phyloP scores from a whole-genome alignment of 2,329 filamentous ascomycete species.

The Fusarium coffeatum region DNA sequence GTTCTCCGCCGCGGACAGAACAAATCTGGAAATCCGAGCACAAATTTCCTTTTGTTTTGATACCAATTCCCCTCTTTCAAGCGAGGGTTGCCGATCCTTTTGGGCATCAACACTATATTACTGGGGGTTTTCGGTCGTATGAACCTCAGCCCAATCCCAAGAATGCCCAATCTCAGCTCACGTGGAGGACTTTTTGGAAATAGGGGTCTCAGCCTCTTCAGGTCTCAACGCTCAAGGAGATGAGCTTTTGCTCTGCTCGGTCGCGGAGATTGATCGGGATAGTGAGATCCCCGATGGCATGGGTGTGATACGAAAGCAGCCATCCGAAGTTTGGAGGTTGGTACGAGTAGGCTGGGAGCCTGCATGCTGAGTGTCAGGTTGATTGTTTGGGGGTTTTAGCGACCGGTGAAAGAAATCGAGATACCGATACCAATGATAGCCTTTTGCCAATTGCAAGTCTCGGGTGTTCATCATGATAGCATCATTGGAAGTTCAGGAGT shows the following conservation, averaged over 20 bases:
- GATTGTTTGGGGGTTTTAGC: conserved; percentile 9
- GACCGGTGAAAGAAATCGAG: conserved; percentile 13
- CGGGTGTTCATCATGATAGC: background rate
- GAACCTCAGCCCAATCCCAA: conserved; percentile 5
- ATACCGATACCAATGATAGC: background rate
- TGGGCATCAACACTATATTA: conserved; percentile 18
- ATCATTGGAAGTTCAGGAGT: background rate
- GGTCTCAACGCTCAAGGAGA: background rate
- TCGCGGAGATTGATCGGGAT: conserved; percentile 18
- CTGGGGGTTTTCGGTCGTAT: background rate
- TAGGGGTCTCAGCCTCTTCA: background rate
- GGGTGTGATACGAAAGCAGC: conserved; percentile 22
- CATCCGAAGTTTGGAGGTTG: conserved; percentile 7
- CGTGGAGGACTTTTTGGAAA: background rate
- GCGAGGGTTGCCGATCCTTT: conserved; percentile 28
- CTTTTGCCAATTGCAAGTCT: background rate
- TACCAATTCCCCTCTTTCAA: conserved; percentile 1
- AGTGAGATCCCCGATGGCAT: conserved; percentile 5
- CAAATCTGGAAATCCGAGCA: conserved; percentile 21
- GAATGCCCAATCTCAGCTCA: conserved; percentile 22
- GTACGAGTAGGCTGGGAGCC: background rate
- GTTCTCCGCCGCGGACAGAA: background rate
- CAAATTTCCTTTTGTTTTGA: conserved; percentile 9
- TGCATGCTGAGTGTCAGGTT: conserved; percentile 1
- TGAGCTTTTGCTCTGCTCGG: background rate